Evolutionary conservation across 163 green algal species (phyloP).

Genomic region (Volvox carteri): DNA sequence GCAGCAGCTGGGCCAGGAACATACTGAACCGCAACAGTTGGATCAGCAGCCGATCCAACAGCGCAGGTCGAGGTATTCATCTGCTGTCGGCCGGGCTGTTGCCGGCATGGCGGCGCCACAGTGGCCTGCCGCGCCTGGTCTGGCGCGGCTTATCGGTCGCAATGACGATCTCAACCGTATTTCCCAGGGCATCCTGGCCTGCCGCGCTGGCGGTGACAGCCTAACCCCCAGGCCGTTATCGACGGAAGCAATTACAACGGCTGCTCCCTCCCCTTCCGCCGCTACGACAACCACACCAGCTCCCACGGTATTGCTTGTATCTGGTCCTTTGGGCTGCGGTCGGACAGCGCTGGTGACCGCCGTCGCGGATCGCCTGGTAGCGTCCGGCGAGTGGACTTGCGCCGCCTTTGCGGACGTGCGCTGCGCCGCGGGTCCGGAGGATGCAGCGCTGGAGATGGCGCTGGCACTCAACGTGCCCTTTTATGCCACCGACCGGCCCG

Average conservation of each 20-base stretch:
- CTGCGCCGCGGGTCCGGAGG: not conserved
- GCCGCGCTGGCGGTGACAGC: not conserved
- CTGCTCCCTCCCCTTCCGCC: no score
- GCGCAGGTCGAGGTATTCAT: not conserved
- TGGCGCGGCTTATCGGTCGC: constrained; percentile 5
- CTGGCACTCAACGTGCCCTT: constrained; percentile 54
- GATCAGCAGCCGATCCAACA: not conserved
- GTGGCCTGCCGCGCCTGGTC: not conserved
- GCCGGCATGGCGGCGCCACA: not conserved
- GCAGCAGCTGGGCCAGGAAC: not conserved
- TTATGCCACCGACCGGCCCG: constrained; percentile 38
- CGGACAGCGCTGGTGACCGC: constrained; percentile 42
- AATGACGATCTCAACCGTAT: not conserved
- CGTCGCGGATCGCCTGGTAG: not conserved
- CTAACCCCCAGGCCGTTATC: no score
- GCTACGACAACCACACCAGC: not conserved
- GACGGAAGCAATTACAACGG: no score
- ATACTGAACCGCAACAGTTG: not conserved
- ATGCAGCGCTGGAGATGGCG: constrained; percentile 33
- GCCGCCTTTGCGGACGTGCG: constrained; percentile 32
- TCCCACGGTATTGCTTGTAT: not conserved
- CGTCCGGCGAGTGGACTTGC: constrained; percentile 11
- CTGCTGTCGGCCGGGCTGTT: not conserved
- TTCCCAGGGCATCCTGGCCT: not conserved
- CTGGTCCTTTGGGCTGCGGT: constrained; percentile 24